These are phyloP conservation scores for Phaeophleospora eucalypticola DNA, from an alignment of 2,329 filamentous ascomycete species.

Conservation along the genomic window DNA sequence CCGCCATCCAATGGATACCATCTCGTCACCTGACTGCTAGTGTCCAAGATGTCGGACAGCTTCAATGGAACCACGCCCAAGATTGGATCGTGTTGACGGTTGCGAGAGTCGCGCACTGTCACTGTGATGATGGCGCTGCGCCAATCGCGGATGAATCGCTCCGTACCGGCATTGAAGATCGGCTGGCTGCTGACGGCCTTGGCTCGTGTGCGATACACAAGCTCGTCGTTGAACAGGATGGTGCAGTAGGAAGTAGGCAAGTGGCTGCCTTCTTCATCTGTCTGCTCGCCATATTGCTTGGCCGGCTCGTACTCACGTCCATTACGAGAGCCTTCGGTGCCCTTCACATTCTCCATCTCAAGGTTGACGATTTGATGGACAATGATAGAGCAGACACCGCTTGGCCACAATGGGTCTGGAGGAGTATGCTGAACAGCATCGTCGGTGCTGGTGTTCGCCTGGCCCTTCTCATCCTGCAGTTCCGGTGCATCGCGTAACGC, in stretches of 20 bases:
- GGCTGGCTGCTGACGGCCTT: conserved; percentile 93
- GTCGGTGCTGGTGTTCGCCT: conserved; percentile 67
- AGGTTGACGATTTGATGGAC: conserved; percentile 94
- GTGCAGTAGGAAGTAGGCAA: conserved; percentile 93
- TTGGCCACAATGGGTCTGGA: conserved; percentile 94
- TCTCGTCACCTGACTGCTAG: conserved; percentile 76
- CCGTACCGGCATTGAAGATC: conserved; percentile 95
- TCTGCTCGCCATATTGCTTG: conserved; percentile 76
- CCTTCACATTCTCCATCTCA: conserved; percentile 86
- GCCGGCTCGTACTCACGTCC: conserved; percentile 87
- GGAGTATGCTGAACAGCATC: conserved; percentile 86
- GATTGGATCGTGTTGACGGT: conserved; percentile 90
- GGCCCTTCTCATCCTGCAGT: conserved; percentile 83
- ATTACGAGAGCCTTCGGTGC: conserved; percentile 74
- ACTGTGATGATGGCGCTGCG: conserved; percentile 79
- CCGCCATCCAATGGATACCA: conserved; percentile 98
- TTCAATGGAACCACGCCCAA: conserved; percentile 88
- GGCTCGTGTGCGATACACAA: conserved; percentile 88
- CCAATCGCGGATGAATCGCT: conserved; percentile 92
- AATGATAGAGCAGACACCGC: conserved; percentile 78
- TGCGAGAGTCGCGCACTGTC: conserved; percentile 80
- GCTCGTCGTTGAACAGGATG: conserved; percentile 80
- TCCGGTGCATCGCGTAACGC: conserved; percentile 69
- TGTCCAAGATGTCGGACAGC: conserved; percentile 81
- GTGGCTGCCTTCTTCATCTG: conserved; percentile 73